Evolutionary conservation across 352 stramenopile species (phyloP).

Genomic region (Elongisporangium undulatum): DNA sequence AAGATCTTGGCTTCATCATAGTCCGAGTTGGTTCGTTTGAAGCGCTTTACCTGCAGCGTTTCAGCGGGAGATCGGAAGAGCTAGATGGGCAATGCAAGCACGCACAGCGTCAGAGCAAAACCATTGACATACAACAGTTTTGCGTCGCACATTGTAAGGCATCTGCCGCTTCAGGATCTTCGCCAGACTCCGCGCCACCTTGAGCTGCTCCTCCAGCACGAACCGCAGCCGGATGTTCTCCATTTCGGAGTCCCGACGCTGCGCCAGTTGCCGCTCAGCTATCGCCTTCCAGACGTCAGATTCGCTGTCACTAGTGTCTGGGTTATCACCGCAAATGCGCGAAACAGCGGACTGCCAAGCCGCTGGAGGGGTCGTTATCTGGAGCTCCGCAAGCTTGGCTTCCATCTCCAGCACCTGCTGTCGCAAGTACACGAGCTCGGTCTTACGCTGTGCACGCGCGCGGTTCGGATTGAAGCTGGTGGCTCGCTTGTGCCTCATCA

Average conservation of each 20-base stretch:
- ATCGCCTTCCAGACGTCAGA: conserved; percentile 54
- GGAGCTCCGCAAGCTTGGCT: conserved; percentile 21
- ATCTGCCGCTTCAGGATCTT: conserved; percentile 45
- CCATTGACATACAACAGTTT: not conserved
- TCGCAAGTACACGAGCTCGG: conserved; percentile 38
- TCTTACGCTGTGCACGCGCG: conserved; percentile 35
- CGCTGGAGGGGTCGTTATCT: conserved; percentile 1
- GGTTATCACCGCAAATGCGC: too few species aligned
- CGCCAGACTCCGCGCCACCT: conserved; percentile 49
- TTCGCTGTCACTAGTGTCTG: not conserved
- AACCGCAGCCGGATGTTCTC: conserved; percentile 58
- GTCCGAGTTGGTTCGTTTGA: not conserved
- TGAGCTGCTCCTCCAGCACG: conserved; percentile 49
- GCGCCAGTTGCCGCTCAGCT: conserved; percentile 52
- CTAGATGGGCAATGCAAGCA: not conserved
- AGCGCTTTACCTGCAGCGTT: not conserved
- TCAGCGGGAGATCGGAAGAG: not conserved
- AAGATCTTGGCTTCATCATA: not conserved
- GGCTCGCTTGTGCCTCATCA: not conserved
- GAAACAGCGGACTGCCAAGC: not conserved
- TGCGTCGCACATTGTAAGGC: not conserved
- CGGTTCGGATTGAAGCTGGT: conserved; percentile 25
- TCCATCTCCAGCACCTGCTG: conserved; percentile 52
- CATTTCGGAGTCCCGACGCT: conserved; percentile 63
- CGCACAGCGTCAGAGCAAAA: not conserved